phyloP scores from a whole-genome alignment of 371 early-diverging fungal species.

The Mucor sp. region DNA sequence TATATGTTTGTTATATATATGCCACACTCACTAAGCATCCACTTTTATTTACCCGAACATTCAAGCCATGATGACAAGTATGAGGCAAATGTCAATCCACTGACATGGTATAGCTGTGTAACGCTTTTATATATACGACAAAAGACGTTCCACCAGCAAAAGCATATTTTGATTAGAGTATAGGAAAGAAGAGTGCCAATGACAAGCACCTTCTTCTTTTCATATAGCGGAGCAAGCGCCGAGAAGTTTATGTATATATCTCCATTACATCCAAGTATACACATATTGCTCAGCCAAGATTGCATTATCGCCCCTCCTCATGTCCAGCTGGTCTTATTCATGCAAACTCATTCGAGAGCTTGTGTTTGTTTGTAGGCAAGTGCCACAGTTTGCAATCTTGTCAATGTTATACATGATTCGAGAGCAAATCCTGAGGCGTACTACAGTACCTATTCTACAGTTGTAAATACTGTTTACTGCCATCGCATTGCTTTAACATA shows the following conservation, averaged over 20 bases:
- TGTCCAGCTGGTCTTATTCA: neutral
- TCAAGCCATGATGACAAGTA: too few species aligned
- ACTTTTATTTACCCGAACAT: too few species aligned
- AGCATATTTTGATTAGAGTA: neutral
- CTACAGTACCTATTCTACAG: too few species aligned
- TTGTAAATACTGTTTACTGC: too few species aligned
- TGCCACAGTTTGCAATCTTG: too few species aligned
- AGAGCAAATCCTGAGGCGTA: too few species aligned
- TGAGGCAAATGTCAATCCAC: neutral
- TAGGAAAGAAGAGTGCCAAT: neutral
- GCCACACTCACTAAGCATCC: too few species aligned
- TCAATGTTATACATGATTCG: too few species aligned
- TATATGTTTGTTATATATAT: too few species aligned
- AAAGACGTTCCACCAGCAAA: neutral
- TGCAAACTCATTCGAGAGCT: neutral
- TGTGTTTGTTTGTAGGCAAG: neutral
- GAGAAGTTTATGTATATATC: neutral
- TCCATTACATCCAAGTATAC: neutral
- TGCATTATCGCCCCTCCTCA: neutral
- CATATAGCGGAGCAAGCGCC: neutral
- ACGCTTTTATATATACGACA: neutral
- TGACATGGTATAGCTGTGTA: neutral
- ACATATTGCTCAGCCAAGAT: neutral
- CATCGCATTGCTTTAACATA: too few species aligned
- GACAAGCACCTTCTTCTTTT: neutral